Percentiles rank a stretch among this genome's conserved stretches.
phyloP scores from a whole-genome alignment of 148 eudicot genomes.

The Persicaria maculosa region DNA sequence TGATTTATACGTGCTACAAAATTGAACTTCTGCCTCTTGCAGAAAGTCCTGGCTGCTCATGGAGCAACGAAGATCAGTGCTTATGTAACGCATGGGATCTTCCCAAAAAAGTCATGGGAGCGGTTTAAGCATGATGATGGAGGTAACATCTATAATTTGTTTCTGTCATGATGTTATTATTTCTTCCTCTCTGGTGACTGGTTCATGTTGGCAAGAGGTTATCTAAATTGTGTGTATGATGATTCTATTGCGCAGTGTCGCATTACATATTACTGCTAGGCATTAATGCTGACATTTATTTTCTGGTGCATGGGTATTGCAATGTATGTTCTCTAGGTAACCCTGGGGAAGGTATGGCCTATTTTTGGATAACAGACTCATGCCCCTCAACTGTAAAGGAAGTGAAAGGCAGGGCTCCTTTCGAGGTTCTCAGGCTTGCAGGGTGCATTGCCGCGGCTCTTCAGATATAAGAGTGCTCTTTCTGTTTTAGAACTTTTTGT shows the following conservation, averaged over 20 bases:
- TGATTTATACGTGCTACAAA: background rate
- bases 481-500: background rate
- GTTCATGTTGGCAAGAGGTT: background rate
- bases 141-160: conserved; percentile 24
- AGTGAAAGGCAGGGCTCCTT: conserved; percentile 70
- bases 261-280: background rate
- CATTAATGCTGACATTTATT: background rate
- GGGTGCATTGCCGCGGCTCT: conserved; percentile 76
- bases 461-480: conserved; percentile 33
- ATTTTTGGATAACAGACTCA: conserved; percentile 98
- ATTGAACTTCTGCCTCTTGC: background rate
- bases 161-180: background rate
- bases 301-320: background rate
- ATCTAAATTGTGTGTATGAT: background rate
- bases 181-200: conserved; percentile 8
- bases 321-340: conserved; percentile 35
- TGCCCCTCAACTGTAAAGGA: conserved; percentile 77
- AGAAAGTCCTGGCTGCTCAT: conserved; percentile 97
- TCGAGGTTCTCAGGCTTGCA: conserved; percentile 85
- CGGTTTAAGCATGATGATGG: conserved; percentile 69
- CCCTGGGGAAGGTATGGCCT: conserved; percentile 61
- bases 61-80: conserved; percentile 95
- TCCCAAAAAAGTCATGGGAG: conserved; percentile 85
- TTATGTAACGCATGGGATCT: conserved; percentile 94
- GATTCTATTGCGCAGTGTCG: background rate